These are phyloP conservation scores for Zasmidium cellare DNA, from an alignment of 2,329 filamentous ascomycete genomes.

Conservation along the genomic window DNA sequence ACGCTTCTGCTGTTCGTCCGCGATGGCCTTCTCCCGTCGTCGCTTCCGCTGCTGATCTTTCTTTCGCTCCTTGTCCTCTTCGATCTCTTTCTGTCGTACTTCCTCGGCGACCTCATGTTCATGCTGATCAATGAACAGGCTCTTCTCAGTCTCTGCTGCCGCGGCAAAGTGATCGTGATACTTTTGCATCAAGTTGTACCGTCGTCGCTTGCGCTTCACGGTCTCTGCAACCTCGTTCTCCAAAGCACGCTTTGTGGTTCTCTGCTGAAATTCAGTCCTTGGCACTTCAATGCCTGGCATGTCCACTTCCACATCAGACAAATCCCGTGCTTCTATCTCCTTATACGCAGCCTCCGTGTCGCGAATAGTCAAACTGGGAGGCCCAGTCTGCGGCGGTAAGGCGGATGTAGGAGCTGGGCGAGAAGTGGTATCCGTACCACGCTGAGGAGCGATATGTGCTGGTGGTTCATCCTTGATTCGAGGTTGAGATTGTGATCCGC, in stretches of 20 bases:
- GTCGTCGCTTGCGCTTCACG: conserved; percentile 66
- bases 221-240: conserved; percentile 65
- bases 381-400: conserved; percentile 32
- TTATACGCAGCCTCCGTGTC: conserved; percentile 60
- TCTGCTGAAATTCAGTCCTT: conserved; percentile 54
- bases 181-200: conserved; percentile 56
- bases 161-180: conserved; percentile 61
- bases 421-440: conserved; percentile 1
- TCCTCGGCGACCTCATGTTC: conserved; percentile 80
- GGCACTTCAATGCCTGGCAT: conserved; percentile 52
- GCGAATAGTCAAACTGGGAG: conserved; percentile 36
- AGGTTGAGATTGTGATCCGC: conserved; percentile 19
- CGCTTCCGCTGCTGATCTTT: conserved; percentile 99
- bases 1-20: conserved; percentile 82
- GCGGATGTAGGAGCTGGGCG: conserved; percentile 1
- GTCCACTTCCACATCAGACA: conserved; percentile 60
- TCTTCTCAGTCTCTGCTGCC: conserved; percentile 70
- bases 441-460: conserved; percentile 5
- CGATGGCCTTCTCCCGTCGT: conserved; percentile 89
- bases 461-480: conserved; percentile 10
- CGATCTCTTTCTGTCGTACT: conserved; percentile 85
- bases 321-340: conserved; percentile 65
- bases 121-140: conserved; percentile 73
- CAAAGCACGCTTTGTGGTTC: conserved; percentile 65
- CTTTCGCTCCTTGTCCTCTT: conserved; percentile 96